phyloP scores from a whole-genome alignment of 2,329 filamentous ascomycete species.

The Beauveria bassiana region DNA sequence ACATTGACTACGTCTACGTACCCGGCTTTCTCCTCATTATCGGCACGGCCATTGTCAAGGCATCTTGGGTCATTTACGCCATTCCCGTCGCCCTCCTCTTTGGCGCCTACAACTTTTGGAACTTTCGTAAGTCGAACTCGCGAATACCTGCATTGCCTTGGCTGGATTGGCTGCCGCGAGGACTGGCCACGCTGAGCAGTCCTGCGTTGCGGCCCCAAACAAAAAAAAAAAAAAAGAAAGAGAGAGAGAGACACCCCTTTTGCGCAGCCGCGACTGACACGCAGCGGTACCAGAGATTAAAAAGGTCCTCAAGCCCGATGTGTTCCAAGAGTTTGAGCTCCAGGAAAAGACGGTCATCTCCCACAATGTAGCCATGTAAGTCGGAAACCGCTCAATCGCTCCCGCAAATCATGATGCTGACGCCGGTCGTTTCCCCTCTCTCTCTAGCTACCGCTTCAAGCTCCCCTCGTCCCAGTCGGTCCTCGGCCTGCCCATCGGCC shows the following conservation, averaged over 20 bases:
- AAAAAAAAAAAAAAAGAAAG: too few relatives aligned
- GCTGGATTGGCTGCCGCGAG: background rate
- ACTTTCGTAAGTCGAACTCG: slow-evolving; percentile 50
- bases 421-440: background rate
- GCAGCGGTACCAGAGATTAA: slow-evolving; percentile 49
- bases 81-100: slow-evolving; percentile 57
- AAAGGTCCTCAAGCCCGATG: slow-evolving; percentile 77
- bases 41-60: slow-evolving; percentile 70
- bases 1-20: slow-evolving; percentile 74
- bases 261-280: slow-evolving; percentile 4
- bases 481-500: slow-evolving; percentile 93
- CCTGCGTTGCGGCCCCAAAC: background rate
- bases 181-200: background rate
- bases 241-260: too few relatives aligned
- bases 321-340: slow-evolving; percentile 88
- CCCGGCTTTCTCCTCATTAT: slow-evolving; percentile 72
- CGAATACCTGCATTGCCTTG: background rate
- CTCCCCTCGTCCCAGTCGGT: slow-evolving; percentile 72
- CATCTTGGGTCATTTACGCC: slow-evolving; percentile 67
- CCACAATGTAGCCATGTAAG: slow-evolving; percentile 94
- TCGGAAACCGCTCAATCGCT: slow-evolving; percentile 12
- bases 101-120: slow-evolving; percentile 63
- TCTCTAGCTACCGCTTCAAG: slow-evolving; percentile 74
- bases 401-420: background rate
- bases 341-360: slow-evolving; percentile 93